These are phyloP conservation scores for Teunomyces cretensis DNA, from an alignment of 805 yeast genomes.

Conservation along the genomic window DNA sequence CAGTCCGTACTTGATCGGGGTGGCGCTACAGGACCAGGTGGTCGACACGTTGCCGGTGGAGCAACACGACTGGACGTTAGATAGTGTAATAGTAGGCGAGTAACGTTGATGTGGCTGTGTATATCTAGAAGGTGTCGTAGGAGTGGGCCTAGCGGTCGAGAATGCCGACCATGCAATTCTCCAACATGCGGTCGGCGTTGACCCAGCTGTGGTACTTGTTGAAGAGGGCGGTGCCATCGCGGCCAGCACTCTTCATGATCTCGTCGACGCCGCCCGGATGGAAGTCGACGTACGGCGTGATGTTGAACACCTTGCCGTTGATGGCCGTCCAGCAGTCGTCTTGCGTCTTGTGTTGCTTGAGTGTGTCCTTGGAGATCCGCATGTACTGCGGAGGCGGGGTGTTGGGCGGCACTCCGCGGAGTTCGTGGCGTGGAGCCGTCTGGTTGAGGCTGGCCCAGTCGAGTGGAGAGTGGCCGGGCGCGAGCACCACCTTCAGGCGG, in stretches of 20 bases:
- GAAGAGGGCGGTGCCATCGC: slow-evolving; percentile 76
- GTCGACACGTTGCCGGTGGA: slow-evolving; percentile 55
- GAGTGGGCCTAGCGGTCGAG: slow-evolving; percentile 14
- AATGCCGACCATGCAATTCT: slow-evolving; percentile 73
- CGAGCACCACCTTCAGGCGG: slow-evolving; percentile 55
- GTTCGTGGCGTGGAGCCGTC: slow-evolving; percentile 42
- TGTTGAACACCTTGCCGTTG: slow-evolving; percentile 77
- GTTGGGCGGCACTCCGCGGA: slow-evolving; percentile 52
- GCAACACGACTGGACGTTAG: slow-evolving; percentile 60
- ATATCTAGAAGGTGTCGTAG: no score
- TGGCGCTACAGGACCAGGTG: slow-evolving; percentile 66
- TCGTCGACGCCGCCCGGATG: slow-evolving; percentile 94
- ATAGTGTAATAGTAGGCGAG: slow-evolving; percentile 51
- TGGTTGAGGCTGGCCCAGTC: slow-evolving; percentile 75
- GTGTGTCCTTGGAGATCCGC: slow-evolving; percentile 54
- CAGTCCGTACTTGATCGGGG: slow-evolving; percentile 53
- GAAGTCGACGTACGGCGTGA: slow-evolving; percentile 78
- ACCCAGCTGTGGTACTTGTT: slow-evolving; percentile 75
- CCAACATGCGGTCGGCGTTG: slow-evolving; percentile 77
- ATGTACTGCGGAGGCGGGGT: slow-evolving; percentile 54
- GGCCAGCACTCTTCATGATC: slow-evolving; percentile 75
- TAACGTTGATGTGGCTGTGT: not conserved
- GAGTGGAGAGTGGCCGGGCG: slow-evolving; percentile 81
- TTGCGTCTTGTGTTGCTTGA: slow-evolving; percentile 54
- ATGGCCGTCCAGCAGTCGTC: slow-evolving; percentile 86